Percentiles rank a stretch among this genome's conserved stretches.
Conservation (phyloP, 1,284 basidiomycete species). For the Apiotrichum sp. region DNA sequence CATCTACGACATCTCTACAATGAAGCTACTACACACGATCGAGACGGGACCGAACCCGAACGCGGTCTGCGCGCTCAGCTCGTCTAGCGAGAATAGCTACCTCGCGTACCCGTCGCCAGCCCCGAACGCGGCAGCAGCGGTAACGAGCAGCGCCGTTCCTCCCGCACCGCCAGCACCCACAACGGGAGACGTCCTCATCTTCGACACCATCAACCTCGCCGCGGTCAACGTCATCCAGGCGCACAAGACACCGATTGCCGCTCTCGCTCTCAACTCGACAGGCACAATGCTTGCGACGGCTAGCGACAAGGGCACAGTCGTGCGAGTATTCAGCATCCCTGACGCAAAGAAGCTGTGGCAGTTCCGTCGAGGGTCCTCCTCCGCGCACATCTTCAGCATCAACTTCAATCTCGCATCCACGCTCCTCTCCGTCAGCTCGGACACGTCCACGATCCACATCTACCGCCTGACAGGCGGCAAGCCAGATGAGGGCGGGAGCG, state of each 20-base stretch:
- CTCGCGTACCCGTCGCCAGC: constrained; percentile 94
- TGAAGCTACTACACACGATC: constrained; percentile 94
- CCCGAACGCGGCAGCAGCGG: constrained; percentile 58
- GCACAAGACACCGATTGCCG: constrained; percentile 89
- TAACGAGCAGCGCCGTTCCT: constrained; percentile 38
- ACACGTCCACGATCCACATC: constrained; percentile 95
- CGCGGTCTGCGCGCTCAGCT: constrained; percentile 89
- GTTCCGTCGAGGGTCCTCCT: constrained; percentile 82
- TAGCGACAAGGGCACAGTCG: constrained; percentile 93
- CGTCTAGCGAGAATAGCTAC: constrained; percentile 91
- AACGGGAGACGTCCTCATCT: constrained; percentile 82
- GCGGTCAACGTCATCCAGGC: constrained; percentile 95
- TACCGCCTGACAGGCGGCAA: constrained; percentile 63
- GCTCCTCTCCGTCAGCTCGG: constrained; percentile 80
- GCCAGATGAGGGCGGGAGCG: background rate
- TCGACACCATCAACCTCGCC: constrained; percentile 83
- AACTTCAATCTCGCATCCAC: constrained; percentile 83
- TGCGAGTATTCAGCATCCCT: constrained; percentile 88
- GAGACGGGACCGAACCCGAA: constrained; percentile 95
- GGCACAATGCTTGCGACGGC: constrained; percentile 91
- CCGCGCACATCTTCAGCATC: constrained; percentile 81
- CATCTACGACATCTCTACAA: constrained; percentile 98
- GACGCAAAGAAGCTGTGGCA: constrained; percentile 90
- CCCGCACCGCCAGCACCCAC: constrained; percentile 50
- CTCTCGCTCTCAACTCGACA: constrained; percentile 75